Evolutionary conservation across 352 stramenopile species (phyloP).

Genomic region (Pythium sp.): DNA sequence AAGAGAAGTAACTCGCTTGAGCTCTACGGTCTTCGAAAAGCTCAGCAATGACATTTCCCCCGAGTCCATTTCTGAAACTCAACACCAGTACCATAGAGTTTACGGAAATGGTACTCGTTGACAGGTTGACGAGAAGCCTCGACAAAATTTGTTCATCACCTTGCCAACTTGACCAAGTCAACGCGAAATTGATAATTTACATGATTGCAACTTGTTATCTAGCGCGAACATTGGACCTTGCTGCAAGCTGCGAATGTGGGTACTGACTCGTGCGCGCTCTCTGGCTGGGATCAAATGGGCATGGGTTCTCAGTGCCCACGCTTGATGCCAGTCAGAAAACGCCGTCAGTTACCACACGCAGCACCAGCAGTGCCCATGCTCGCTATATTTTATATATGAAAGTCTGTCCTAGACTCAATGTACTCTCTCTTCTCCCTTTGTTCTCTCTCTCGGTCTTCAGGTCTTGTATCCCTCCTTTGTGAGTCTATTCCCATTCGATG

Average conservation of each 20-base stretch:
- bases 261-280: not conserved
- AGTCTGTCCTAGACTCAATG: slow-evolving; percentile 4
- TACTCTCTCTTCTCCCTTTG: slow-evolving; percentile 5
- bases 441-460: not conserved
- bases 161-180: too few species aligned
- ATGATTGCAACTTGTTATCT: slow-evolving; percentile 5
- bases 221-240: not conserved
- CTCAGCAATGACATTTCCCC: too few species aligned
- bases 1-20: too few species aligned
- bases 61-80: too few species aligned
- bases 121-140: too few species aligned
- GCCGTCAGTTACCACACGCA: slow-evolving; percentile 11
- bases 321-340: slow-evolving; percentile 10
- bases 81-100: too few species aligned
- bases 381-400: slow-evolving; percentile 17
- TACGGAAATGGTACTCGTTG: too few species aligned
- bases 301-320: slow-evolving; percentile 1
- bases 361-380: slow-evolving; percentile 2
- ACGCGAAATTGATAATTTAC: not conserved
- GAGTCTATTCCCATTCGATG: slow-evolving; percentile 98
- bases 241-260: not conserved
- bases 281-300: slow-evolving; percentile 8
- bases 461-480: not conserved
- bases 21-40: too few species aligned
- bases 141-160: not conserved